Base-by-base conservation (phyloP, 1,139 yeast genomes). In the Geotrichum cucujoidarum region DNA sequence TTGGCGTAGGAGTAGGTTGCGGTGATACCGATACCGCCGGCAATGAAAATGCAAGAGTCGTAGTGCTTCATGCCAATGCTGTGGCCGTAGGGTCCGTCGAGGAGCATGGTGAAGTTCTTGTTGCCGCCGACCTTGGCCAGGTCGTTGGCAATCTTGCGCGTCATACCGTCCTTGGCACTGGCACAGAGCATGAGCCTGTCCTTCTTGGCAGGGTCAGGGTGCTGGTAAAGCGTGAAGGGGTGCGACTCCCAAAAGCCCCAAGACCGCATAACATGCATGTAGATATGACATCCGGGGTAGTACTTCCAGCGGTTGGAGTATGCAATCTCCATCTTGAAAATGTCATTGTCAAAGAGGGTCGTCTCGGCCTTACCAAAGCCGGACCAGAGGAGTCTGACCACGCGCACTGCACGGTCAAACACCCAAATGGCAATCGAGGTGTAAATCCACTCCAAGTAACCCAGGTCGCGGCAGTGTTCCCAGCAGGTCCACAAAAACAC, bases 1-100 rank as follows among this genome's bases (percentile, higher is more conserved):
- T 53, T 48, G 13, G 59, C 60, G 39, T 58, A 53, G 7, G 63
- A 49, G 62, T 63, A 56, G n/a, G 54, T 53, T 3, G 81, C 78
- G 1, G 90, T 81, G 48, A 83, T 69, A 59, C 90, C 90, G 54
- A 80, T 81, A 49, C 88, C 87, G 54, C 85, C 81, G 2, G 79
- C 76, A 44, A 81, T 54, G 44, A 80, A 68, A n/a, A 80, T 61
- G 11, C 71, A 62, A 39, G 73, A 73, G 47, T 78, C 77, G 58
- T 74, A 80, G 48, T 73, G 72, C 48, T 70, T 69, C 48, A 77
- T 47, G 63, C 83, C 72, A 52, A 76, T 56, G 55, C 67, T 55
- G 57, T 66, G 63, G 58, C 83, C 79, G 57, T 79, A 79, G 0
- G 83, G 82, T 0, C 84, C 84, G 55, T 79, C 83, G 13, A 78